These are phyloP conservation scores for Flaveria trinervia DNA, from an alignment of 129 eudicot species.

Conservation along the genomic window DNA sequence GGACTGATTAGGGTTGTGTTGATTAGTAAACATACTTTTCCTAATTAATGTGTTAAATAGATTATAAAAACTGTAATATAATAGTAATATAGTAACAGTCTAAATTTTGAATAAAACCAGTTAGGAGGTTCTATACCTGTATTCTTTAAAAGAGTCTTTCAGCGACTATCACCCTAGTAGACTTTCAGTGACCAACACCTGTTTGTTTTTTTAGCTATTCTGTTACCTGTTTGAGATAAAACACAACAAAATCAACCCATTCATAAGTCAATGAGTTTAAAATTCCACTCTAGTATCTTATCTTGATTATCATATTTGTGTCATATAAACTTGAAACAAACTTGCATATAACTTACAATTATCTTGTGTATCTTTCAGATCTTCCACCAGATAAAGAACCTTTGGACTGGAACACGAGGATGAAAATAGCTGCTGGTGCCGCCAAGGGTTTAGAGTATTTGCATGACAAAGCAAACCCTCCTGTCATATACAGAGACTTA, in stretches of 20 bases:
- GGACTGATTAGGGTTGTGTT: background rate
- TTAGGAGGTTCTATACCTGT: background rate
- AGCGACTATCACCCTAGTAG: background rate
- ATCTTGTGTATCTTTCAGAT: conserved; percentile 43
- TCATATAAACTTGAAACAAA: background rate
- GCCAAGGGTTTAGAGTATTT: conserved; percentile 92
- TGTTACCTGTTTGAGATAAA: background rate
- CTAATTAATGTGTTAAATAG: background rate
- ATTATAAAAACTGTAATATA: background rate
- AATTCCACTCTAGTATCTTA: background rate
- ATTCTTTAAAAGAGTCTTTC: background rate
- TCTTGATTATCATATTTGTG: background rate
- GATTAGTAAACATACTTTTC: background rate
- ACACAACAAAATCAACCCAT: background rate
- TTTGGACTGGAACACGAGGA: conserved; percentile 89
- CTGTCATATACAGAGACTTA: conserved; percentile 87
- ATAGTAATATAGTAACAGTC: background rate
- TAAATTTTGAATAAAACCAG: background rate
- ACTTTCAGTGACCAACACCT: background rate
- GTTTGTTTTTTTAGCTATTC: background rate
- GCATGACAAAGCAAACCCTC: conserved; percentile 96
- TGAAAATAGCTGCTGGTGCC: conserved; percentile 99
- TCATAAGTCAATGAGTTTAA: background rate
- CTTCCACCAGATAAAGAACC: conserved; percentile 82
- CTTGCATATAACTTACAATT: conserved; percentile 18